Evolutionary conservation across 805 yeast genomes (phyloP).

Genomic region (Suhomyces kilbournensis): DNA sequence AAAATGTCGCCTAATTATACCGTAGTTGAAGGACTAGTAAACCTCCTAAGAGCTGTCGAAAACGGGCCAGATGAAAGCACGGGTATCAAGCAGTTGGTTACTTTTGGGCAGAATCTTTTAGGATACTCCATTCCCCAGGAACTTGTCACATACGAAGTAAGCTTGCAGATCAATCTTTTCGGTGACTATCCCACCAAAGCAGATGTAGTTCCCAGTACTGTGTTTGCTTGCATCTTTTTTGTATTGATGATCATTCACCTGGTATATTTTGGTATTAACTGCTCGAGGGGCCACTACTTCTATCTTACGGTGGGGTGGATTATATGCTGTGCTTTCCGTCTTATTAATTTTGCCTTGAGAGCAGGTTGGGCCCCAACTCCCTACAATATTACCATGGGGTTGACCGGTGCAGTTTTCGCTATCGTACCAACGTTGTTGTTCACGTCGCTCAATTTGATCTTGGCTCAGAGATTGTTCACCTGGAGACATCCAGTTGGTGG

Average conservation of each 20-base stretch:
- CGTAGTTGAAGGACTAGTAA: conserved; percentile 10
- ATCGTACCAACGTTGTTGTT: conserved; percentile 14
- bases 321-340: conserved; percentile 8
- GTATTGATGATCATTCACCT: conserved; percentile 9
- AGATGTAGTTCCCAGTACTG: conserved; percentile 12
- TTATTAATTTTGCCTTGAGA: conserved; percentile 12
- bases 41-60: conserved; percentile 20
- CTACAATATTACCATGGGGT: conserved; percentile 8
- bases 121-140: conserved; percentile 6
- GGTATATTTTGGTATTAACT: conserved; percentile 10
- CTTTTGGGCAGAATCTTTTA: not conserved
- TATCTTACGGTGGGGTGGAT: conserved; percentile 11
- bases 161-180: conserved; percentile 10
- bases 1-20: not conserved
- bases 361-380: conserved; percentile 8
- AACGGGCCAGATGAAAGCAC: conserved; percentile 50
- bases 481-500: conserved; percentile 22
- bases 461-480: conserved; percentile 17
- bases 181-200: conserved; percentile 13
- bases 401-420: conserved; percentile 11
- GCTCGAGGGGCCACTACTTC: conserved; percentile 14
- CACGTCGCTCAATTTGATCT: conserved; percentile 14
- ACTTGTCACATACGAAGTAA: conserved; percentile 3
- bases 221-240: conserved; percentile 10
- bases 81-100: conserved; percentile 30